Evolutionary conservation across 345 rosid species (phyloP), one percentile per base, ranked within the genome.

Genomic region (Lenwebbia sp.): DNA sequence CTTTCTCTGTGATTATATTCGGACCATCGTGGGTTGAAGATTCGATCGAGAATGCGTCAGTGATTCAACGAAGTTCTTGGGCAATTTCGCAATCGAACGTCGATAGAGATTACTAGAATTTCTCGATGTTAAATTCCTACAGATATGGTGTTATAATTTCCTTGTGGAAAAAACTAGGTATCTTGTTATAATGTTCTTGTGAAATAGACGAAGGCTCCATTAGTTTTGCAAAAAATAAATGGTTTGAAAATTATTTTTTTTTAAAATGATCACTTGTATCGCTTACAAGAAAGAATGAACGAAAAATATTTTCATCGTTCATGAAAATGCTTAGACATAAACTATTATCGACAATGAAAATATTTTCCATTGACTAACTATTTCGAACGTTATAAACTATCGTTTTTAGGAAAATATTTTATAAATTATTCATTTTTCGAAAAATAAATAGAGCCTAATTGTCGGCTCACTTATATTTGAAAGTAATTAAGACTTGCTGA

Each of bases 341-440:
- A 0, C 13, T 62, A 0, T n/a, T n/a, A 7, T 62, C 15, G 19
- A 62, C 28, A 62, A 62, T 30, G 75, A 7, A 14, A 62, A 14
- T 30, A 28, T 62, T 28, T 62, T 14, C 3, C 2, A 28, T 62
- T 15, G 0, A 3, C 4, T 15, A 62, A 62, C 13, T 4, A 60
- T 60, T 60, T 58, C 0, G 0, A 51, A 4, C 5, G 53, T 13
- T 51, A 15, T 15, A 12, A 28, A 0, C 8, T 7, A 28, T 28
- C 5, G 2, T 3, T 28, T 28, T 13, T 12, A 26, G 6, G 1
- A 58, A 58, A 58, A 2, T 3, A 58, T 58, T 60, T 58, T 62
- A 3, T 5, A 30, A 30, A 30, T 15, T 2, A 0, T 30, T 62
- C 13, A 10, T 62, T 28, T 30, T 62, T 17, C 0, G 0, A 0